These are phyloP conservation scores for Nemophila menziesii DNA, from an alignment of 257 asterid genomes.

Conservation along the genomic window DNA sequence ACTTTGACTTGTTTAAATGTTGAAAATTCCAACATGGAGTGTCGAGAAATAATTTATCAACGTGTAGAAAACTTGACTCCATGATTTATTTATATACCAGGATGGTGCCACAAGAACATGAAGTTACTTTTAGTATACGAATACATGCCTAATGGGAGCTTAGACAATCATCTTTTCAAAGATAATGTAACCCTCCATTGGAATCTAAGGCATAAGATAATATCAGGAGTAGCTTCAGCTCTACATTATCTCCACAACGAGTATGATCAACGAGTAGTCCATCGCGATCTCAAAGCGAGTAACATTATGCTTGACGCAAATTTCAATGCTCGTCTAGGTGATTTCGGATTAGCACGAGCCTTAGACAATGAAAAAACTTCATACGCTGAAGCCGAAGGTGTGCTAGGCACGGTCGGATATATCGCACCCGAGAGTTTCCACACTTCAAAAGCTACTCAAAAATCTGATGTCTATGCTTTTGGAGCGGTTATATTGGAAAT, in stretches of 20 bases:
- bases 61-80: too few species aligned
- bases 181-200: constrained; percentile 37
- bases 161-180: constrained; percentile 65
- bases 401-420: constrained; percentile 75
- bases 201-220: constrained; percentile 49
- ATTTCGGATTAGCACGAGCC: constrained; percentile 88
- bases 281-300: constrained; percentile 85
- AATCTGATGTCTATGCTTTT: constrained; percentile 71
- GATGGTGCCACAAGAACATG: constrained; percentile 89
- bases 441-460: constrained; percentile 72
- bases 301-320: constrained; percentile 82
- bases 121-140: constrained; percentile 74
- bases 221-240: constrained; percentile 74
- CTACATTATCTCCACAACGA: constrained; percentile 84
- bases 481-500: constrained; percentile 76
- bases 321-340: constrained; percentile 80
- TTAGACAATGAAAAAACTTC: constrained; percentile 74
- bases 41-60: too few species aligned
- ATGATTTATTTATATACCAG: too few species aligned
- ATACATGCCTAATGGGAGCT: constrained; percentile 89
- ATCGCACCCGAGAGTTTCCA: constrained; percentile 94
- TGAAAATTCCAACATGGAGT: neutral
- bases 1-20: neutral
- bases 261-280: constrained; percentile 72
- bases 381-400: constrained; percentile 74